Percentiles rank a stretch among this genome's conserved stretches.
Conservation (phyloP, 2,329 filamentous ascomycete species). For the Pseudonectria buxi region DNA sequence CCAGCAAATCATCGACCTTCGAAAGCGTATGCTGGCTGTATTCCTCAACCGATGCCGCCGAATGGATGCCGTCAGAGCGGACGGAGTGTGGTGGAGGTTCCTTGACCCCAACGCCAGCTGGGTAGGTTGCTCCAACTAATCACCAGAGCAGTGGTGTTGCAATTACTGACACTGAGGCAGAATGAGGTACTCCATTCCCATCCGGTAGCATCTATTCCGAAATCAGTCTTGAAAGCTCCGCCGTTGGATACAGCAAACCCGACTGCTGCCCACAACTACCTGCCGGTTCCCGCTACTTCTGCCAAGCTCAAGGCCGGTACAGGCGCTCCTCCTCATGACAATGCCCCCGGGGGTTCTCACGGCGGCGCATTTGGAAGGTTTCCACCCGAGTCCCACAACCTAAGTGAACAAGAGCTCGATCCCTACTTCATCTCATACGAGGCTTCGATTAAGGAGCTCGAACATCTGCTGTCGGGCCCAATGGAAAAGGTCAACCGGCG, state of each 20-base stretch:
- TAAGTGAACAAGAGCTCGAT: constrained; percentile 86
- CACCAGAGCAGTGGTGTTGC: background rate
- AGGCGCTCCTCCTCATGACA: constrained; percentile 28
- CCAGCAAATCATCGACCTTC: constrained; percentile 88
- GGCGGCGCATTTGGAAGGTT: constrained; percentile 64
- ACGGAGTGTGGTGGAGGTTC: constrained; percentile 97
- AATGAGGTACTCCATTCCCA: constrained; percentile 92
- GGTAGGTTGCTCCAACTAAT: constrained; percentile 46
- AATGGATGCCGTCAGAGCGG: constrained; percentile 86
- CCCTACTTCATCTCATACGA: constrained; percentile 96
- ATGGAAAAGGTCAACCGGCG: constrained; percentile 96
- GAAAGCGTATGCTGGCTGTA: constrained; percentile 94
- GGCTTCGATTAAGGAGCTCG: constrained; percentile 82
- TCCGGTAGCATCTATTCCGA: constrained; percentile 84
- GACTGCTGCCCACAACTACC: constrained; percentile 74
- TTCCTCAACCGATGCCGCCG: constrained; percentile 89
- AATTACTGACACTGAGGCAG: constrained; percentile 38
- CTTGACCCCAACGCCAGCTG: constrained; percentile 97
- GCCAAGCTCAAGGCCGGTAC: constrained; percentile 69
- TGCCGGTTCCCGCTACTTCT: constrained; percentile 78
- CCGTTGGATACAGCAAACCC: constrained; percentile 93
- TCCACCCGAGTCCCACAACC: constrained; percentile 65
- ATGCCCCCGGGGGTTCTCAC: constrained; percentile 31
- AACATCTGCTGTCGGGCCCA: constrained; percentile 78
- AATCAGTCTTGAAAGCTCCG: constrained; percentile 91